Evolutionary conservation across 257 asterid species (phyloP).

Genomic region (Salvia rosmarinus): DNA sequence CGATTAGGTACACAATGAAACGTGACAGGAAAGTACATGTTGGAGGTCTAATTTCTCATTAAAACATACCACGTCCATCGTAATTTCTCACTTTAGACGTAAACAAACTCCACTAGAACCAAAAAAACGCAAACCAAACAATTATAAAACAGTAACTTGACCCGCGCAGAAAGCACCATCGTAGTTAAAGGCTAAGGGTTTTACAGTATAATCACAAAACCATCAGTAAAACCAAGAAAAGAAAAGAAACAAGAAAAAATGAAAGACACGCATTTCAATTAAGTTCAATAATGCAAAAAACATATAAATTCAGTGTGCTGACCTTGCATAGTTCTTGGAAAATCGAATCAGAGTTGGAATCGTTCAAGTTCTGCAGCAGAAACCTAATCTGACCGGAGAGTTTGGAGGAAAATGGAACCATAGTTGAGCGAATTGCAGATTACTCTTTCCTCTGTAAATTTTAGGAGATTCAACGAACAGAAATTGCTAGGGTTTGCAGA

Average conservation of each 20-base stretch:
- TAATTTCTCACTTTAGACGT: slow-evolving; percentile 3
- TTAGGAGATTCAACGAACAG: slow-evolving; percentile 24
- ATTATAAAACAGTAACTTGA: neutral
- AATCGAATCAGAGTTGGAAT: slow-evolving; percentile 76
- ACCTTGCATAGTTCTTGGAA: slow-evolving; percentile 78
- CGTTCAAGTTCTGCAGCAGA: slow-evolving; percentile 69
- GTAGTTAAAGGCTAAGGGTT: slow-evolving; percentile 17
- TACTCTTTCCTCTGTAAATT: neutral
- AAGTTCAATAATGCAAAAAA: neutral
- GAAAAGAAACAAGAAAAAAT: neutral
- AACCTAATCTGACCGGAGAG: slow-evolving; percentile 68
- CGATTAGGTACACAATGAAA: neutral
- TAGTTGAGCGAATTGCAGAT: slow-evolving; percentile 34
- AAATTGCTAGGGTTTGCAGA: slow-evolving; percentile 44
- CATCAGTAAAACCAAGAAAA: slow-evolving; percentile 7
- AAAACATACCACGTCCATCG: neutral
- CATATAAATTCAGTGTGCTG: neutral
- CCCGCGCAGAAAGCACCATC: slow-evolving; percentile 5
- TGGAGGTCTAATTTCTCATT: neutral
- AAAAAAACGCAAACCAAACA: slow-evolving; percentile 20
- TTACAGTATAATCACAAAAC: slow-evolving; percentile 27
- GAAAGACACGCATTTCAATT: neutral
- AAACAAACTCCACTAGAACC: slow-evolving; percentile 6
- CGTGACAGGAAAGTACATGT: neutral
- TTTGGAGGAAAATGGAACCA: slow-evolving; percentile 70